Conservation (phyloP, 306 rosid species). For the Pyrus betulifolia region DNA sequence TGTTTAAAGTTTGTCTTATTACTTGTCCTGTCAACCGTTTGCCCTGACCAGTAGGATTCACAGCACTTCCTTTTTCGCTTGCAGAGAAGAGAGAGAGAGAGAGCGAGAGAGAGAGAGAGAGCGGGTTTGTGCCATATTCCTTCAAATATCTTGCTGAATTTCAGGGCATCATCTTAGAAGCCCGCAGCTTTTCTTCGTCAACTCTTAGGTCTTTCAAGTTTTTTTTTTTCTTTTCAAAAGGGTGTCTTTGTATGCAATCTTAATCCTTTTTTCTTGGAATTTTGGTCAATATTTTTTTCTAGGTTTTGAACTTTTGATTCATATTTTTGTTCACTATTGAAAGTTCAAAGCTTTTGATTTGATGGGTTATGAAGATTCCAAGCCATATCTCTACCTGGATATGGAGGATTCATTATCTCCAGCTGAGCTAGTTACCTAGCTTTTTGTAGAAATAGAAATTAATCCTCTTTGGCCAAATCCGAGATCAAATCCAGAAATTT, state of each 20-base stretch:
- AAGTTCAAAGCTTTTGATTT: not conserved
- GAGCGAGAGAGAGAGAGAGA: too few relatives aligned
- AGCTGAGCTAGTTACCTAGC: not conserved
- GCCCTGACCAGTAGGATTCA: not conserved
- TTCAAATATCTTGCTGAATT: not conserved
- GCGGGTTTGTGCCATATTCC: not conserved
- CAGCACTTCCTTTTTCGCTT: not conserved
- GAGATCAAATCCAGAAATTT: too few relatives aligned
- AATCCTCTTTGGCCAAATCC: too few relatives aligned
- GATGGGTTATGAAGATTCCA: not conserved
- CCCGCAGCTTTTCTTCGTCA: slow-evolving; percentile 8
- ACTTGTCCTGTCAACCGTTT: slow-evolving; percentile 6
- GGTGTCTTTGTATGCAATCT: slow-evolving; percentile 8
- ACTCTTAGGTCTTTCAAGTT: not conserved
- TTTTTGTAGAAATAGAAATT: not conserved
- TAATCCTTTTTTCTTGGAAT: not conserved
- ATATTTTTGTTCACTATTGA: not conserved
- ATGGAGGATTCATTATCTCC: not conserved
- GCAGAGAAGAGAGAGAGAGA: not conserved
- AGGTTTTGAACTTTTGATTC: not conserved
- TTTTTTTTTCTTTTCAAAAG: slow-evolving; percentile 4
- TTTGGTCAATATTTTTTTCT: not conserved
- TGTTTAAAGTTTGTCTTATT: not conserved
- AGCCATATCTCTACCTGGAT: not conserved
- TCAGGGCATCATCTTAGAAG: not conserved